Conservation (phyloP, 2,329 filamentous ascomycete species). For the Alternaria sp. region DNA sequence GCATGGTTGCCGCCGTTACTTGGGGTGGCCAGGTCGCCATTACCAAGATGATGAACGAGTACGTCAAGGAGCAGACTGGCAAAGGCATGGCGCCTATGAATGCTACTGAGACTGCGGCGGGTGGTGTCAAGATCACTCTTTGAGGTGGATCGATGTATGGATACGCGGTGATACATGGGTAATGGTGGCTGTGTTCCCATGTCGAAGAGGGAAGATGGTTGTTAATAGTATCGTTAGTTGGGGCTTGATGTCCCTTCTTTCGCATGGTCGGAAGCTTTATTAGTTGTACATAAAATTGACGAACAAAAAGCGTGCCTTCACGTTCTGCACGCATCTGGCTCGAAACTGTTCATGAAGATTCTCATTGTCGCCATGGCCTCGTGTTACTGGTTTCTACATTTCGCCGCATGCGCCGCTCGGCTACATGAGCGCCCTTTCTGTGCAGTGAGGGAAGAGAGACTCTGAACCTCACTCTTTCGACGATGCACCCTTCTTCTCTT, state of each 20-base stretch:
- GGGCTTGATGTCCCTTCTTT: background rate
- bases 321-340: background rate
- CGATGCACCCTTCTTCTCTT: slow-evolving; percentile 43
- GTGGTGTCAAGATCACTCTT: background rate
- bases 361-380: background rate
- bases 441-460: background rate
- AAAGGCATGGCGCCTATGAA: slow-evolving; percentile 10
- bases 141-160: background rate
- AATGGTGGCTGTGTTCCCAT: background rate
- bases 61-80: slow-evolving; percentile 36
- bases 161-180: background rate
- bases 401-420: background rate
- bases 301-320: background rate
- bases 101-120: background rate
- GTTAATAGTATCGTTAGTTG: background rate
- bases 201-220: background rate
- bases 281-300: slow-evolving; percentile 2
- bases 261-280: background rate
- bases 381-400: background rate
- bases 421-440: background rate
- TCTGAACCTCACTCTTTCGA: slow-evolving; percentile 23
- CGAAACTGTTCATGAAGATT: background rate
- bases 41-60: slow-evolving; percentile 45
- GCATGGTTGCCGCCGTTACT: slow-evolving; percentile 34
- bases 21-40: slow-evolving; percentile 43